Evolutionary conservation across 225 moss, liverwort and hornwort species (phyloP), one percentile per base, ranked within the genome.

Genomic region (Bryoerythrophyllum caledonicum): DNA sequence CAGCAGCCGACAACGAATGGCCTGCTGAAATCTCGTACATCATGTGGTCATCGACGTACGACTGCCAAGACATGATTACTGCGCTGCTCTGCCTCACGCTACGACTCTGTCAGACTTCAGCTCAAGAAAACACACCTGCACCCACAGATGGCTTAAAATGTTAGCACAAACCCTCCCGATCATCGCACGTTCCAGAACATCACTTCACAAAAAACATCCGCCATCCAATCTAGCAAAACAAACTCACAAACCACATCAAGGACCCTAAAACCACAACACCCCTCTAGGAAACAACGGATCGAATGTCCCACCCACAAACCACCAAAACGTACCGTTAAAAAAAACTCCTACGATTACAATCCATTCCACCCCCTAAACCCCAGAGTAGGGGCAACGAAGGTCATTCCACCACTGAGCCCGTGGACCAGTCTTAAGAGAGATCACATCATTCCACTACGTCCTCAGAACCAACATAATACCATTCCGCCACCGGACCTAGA

Each of bases 21-120:
- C 82, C 83, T 61, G 49, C 62, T 3, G 61, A 48, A 61, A 72
- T 16, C 48, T 61, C 48, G 46, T 23, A 72, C 72, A 72, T 72
- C 72, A 72, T 48, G 60, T 72, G 72, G 46, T 72, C 72, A 4
- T 60, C 72, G 9, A 72, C 72, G 60, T 72, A 92, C 44, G 82
- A 13, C 62, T 92, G 85, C 92, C 92, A 92, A 61, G 92, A 86
- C 90, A 88, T 90, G 82, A 71, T 82, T 80, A 68, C 73, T 58
- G 48, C 41, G 15, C 74, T 75, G 35, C 32, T 49, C 72, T 25
- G 66, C 72, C 59, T 30, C 12, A 51, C 19, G 8, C 58, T 23
- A 49, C 59, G 2, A 56, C 16, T 17, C 19, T 1, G 6, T 49
- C 63, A 7, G 2, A 49, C 62, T 30, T 46, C 41, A 35, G 25